Base-by-base conservation (phyloP, 2,329 filamentous ascomycete species). In the Teratosphaeria epicoccoides region DNA sequence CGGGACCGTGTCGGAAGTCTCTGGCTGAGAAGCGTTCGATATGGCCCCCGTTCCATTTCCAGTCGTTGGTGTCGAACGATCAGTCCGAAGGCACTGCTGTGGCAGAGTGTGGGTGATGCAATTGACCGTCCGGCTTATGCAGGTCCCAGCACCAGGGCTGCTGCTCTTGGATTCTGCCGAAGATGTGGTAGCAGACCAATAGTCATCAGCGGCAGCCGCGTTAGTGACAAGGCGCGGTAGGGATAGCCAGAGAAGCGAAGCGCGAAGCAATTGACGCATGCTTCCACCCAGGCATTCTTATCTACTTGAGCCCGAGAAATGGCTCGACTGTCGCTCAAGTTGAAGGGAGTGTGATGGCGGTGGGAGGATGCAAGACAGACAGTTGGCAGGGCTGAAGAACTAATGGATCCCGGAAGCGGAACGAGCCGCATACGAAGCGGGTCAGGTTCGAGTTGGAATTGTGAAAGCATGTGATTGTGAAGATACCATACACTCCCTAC, bases 61-160 rank as follows among this genome's bases (percentile, higher is more conserved):
- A 28, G 26, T 12, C 9, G 26, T 28, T 2, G 6, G 6, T 3
- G 26, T 6, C 6, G n/a, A 20, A 14, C 82, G 83, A 40, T 76
- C 75, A n/a, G 80, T 82, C 47, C 79, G 80, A 22, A 88, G 73
- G 64, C 87, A 91, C 71, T 86, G 84, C 65, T 88, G 85, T 10
- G 85, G 85, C 37, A 90, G 71, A 1, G 80, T 82, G 60, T 90
- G 84, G 10, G 85, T 90, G 56, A 91, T 87, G 68, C 90, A 88
- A 69, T 91, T 90, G 64, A 88, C 82, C 1, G 84, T 88, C 59
- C 80, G 79, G 55, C 68, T 75, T 11, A 69, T 70, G 64, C 75
- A 78, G 47, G 70, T 73, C 20, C 66, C 56, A 47, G 49, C 57
- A 22, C 52, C 51, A 20, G 25, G 11, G 44, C 44, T 46, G 23